These are phyloP conservation scores for maize (Zea mays) DNA, from an alignment of 176 grass and related monocot species.

Conservation along the genomic window DNA sequence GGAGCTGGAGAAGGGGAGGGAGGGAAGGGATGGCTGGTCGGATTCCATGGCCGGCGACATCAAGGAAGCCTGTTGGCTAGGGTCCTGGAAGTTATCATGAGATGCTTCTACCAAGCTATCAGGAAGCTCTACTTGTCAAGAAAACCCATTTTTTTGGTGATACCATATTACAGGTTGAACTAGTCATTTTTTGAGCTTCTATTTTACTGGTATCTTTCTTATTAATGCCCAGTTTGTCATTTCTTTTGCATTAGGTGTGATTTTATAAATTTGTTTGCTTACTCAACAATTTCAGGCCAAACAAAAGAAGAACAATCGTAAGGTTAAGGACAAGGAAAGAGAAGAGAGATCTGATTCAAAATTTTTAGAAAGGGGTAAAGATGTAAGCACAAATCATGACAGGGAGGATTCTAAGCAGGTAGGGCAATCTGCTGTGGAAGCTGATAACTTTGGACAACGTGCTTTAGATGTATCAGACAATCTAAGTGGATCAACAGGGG, in stretches of 20 bases:
- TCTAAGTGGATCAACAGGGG: slow-evolving; percentile 48
- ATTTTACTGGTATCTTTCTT: neutral
- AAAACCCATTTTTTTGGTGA: slow-evolving; percentile 1
- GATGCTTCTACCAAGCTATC: neutral
- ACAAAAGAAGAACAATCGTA: slow-evolving; percentile 77
- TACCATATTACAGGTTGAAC: slow-evolving; percentile 2
- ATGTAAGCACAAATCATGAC: slow-evolving; percentile 53
- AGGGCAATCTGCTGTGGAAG: slow-evolving; percentile 42
- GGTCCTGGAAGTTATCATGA: neutral
- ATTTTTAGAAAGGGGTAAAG: slow-evolving; percentile 44
- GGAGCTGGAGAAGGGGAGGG: too few species aligned
- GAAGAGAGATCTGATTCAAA: slow-evolving; percentile 55
- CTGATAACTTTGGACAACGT: slow-evolving; percentile 53
- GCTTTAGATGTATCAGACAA: slow-evolving; percentile 58
- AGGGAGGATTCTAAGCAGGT: slow-evolving; percentile 48
- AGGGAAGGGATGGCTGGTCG: too few species aligned
- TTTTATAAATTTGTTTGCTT: slow-evolving; percentile 18
- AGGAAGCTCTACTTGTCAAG: neutral
- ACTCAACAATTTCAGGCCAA: slow-evolving; percentile 53
- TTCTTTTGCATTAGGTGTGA: slow-evolving; percentile 8
- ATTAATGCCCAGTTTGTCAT: neutral
- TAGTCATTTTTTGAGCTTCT: neutral
- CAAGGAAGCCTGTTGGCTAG: too few species aligned
- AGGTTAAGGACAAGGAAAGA: slow-evolving; percentile 73
- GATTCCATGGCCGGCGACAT: too few species aligned